These are phyloP conservation scores for Carex cristatella DNA, from an alignment of 176 grass and related monocot species.

Conservation along the genomic window DNA sequence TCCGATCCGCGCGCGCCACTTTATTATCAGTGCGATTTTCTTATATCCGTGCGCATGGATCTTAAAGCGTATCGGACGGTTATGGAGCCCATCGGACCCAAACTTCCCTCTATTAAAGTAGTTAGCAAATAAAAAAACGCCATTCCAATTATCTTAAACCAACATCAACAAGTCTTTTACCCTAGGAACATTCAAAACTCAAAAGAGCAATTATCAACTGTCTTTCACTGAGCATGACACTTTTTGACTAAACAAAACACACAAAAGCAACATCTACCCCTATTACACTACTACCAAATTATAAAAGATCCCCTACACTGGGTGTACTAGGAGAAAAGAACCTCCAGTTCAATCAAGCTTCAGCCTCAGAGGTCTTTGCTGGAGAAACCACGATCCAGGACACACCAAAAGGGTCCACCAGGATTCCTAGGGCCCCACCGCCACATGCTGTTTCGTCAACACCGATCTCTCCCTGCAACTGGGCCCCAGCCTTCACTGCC, in stretches of 20 bases:
- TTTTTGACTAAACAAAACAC: neutral
- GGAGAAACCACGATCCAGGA: conserved; percentile 32
- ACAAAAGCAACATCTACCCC: neutral
- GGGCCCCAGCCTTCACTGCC: conserved; percentile 31
- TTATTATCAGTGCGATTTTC: too few relatives aligned
- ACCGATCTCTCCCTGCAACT: conserved; percentile 24
- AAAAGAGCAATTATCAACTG: neutral
- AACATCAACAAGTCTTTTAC: neutral
- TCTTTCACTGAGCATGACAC: neutral
- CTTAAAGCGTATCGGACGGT: too few relatives aligned
- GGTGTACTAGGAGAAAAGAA: neutral
- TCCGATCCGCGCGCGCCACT: too few relatives aligned
- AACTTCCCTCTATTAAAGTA: neutral
- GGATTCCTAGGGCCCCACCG: neutral
- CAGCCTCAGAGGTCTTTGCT: neutral
- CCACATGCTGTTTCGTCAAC: conserved; percentile 20
- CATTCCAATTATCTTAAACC: neutral
- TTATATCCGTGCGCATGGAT: too few relatives aligned
- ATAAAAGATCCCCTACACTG: neutral
- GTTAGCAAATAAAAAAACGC: neutral
- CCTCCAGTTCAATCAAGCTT: neutral
- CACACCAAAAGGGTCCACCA: conserved; percentile 53
- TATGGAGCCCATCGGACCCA: too few relatives aligned
- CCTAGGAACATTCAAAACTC: too few relatives aligned
- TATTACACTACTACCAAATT: neutral